A percentile compares a stretch with the other conserved stretches of the same genome.
These are phyloP conservation scores for Acidiella bohemica DNA, from an alignment of 495 filamentous ascomycete genomes.

Conservation along the genomic window DNA sequence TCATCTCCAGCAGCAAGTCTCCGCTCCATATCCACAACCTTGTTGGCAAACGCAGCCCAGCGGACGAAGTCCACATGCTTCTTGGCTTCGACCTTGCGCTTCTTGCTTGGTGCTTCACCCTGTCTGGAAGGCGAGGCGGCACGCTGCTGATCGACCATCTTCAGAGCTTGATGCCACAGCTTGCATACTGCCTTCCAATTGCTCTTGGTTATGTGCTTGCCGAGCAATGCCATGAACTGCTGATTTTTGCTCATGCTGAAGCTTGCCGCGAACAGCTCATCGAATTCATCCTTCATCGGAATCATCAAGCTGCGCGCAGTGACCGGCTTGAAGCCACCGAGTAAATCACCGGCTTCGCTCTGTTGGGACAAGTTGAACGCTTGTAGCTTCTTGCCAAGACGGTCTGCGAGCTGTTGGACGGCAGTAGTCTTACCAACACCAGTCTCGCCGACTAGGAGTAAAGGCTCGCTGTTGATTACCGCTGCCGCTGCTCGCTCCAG, in stretches of 20 bases:
- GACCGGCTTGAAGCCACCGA: constrained; percentile 93
- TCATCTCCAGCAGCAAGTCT: constrained; percentile 65
- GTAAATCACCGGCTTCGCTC: constrained; percentile 81
- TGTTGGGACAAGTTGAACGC: constrained; percentile 95
- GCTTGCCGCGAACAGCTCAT: constrained; percentile 69
- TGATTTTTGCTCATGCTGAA: constrained; percentile 79
- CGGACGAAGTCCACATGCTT: constrained; percentile 30
- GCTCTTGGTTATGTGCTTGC: constrained; percentile 62
- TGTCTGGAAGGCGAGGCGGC: neutral
- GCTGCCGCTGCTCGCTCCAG: constrained; percentile 78
- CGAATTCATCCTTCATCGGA: constrained; percentile 87
- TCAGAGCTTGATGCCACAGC: constrained; percentile 78
- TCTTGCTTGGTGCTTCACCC: constrained; percentile 60
- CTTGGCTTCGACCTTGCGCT: constrained; percentile 58
- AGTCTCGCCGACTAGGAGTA: constrained; percentile 90
- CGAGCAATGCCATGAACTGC: constrained; percentile 64
- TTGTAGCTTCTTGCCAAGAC: constrained; percentile 67
- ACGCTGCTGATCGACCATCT: constrained; percentile 51
- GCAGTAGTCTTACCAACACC: constrained; percentile 96
- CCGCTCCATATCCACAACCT: constrained; percentile 65
- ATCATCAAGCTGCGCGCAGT: constrained; percentile 76
- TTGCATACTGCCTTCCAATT: constrained; percentile 74
- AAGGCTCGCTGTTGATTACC: constrained; percentile 69
- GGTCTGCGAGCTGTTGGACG: constrained; percentile 77
- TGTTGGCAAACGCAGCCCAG: constrained; percentile 68